These are phyloP conservation scores for Crithidia brevicula DNA, from an alignment of 208 protist species.

Conservation along the genomic window DNA sequence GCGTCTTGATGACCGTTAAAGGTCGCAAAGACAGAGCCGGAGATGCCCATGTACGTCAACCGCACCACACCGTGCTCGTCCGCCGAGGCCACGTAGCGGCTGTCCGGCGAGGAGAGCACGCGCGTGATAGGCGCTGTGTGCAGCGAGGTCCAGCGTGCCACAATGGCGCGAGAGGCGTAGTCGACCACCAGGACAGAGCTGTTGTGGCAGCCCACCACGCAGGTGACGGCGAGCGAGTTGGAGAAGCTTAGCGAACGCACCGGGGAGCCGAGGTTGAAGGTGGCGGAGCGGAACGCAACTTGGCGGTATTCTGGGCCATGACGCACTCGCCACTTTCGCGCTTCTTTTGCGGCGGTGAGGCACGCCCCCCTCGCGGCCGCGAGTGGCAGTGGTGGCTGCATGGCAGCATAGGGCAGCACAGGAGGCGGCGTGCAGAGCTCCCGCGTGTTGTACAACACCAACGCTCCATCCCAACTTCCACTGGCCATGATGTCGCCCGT, in stretches of 20 bases:
- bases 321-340: slow-evolving; percentile 6
- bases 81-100: slow-evolving; percentile 69
- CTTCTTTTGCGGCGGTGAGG: not conserved
- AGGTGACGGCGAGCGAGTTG: slow-evolving; percentile 73
- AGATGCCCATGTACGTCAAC: slow-evolving; percentile 64
- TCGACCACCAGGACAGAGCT: slow-evolving; percentile 72
- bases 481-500: slow-evolving; percentile 77
- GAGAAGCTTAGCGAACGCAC: slow-evolving; percentile 67
- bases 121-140: slow-evolving; percentile 67
- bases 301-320: slow-evolving; percentile 16
- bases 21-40: slow-evolving; percentile 51
- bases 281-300: slow-evolving; percentile 18
- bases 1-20: slow-evolving; percentile 73
- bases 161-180: slow-evolving; percentile 47
- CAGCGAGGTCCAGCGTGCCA: slow-evolving; percentile 41
- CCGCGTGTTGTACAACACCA: slow-evolving; percentile 56
- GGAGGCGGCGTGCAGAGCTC: slow-evolving; percentile 21
- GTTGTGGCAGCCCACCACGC: slow-evolving; percentile 69
- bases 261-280: slow-evolving; percentile 34
- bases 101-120: slow-evolving; percentile 67
- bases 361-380: not conserved
- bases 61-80: slow-evolving; percentile 72
- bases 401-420: not conserved
- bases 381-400: not conserved
- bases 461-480: slow-evolving; percentile 70